Percentiles rank a stretch among this genome's conserved stretches.
Evolutionary conservation across 2,329 filamentous ascomycete species (phyloP).

Genomic region (Fusarium oxysporum): DNA sequence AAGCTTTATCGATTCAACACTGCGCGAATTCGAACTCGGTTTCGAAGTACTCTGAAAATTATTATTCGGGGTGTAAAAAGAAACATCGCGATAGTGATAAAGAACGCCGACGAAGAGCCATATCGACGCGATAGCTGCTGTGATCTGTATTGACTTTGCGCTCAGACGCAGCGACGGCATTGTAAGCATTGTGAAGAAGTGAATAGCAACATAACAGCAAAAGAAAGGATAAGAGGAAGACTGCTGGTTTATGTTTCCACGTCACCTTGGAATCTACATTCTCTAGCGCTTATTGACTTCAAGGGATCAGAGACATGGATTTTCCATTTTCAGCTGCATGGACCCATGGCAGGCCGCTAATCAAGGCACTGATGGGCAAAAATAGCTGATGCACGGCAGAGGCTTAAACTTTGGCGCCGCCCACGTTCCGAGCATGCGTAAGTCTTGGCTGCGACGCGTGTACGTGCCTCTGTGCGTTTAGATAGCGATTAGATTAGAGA

Average conservation of each 20-base stretch:
- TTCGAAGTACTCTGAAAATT: not conserved
- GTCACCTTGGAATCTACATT: not conserved
- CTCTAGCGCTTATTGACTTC: not conserved
- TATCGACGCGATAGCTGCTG: slow-evolving; percentile 9
- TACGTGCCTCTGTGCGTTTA: not conserved
- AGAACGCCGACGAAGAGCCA: slow-evolving; percentile 23
- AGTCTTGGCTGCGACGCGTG: not conserved
- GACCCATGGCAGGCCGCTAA: not conserved
- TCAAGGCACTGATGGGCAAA: not conserved
- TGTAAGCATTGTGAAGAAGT: slow-evolving; percentile 10
- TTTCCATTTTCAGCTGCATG: not conserved
- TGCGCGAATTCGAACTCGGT: not conserved
- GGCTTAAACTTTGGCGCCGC: not conserved
- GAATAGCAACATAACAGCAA: not conserved
- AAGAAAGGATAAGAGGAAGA: not conserved
- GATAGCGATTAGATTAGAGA: not conserved
- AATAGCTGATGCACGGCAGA: not conserved
- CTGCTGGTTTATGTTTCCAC: not conserved
- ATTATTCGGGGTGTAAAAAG: not conserved
- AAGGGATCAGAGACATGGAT: not conserved
- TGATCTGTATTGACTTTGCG: slow-evolving; percentile 21
- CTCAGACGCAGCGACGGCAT: slow-evolving; percentile 11
- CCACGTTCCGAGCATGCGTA: slow-evolving; percentile 1
- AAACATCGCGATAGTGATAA: slow-evolving; percentile 13
- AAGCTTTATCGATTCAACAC: slow-evolving; percentile 10